Evolutionary conservation across 2,329 filamentous ascomycete genomes (phyloP).

Genomic region (Ophiostoma piceae): DNA sequence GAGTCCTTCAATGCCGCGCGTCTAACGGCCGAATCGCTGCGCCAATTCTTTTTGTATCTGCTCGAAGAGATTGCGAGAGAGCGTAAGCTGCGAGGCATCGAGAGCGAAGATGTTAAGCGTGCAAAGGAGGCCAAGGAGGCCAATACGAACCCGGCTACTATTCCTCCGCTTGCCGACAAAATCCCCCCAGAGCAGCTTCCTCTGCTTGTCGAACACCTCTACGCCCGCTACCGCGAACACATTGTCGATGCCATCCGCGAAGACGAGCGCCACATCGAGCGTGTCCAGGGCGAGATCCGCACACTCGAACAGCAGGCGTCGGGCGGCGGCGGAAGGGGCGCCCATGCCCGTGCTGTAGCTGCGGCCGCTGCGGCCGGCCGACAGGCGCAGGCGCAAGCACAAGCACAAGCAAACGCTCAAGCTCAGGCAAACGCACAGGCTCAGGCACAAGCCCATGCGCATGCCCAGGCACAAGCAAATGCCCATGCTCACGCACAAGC

Average conservation of each 20-base stretch:
- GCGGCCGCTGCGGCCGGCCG: conserved; percentile 13
- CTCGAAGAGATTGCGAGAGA: conserved; percentile 59
- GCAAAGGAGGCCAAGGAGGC: conserved; percentile 64
- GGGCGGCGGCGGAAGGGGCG: conserved; percentile 17
- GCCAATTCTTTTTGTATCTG: conserved; percentile 70
- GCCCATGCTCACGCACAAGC: not conserved
- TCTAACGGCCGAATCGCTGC: conserved; percentile 70
- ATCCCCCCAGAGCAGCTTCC: conserved; percentile 65
- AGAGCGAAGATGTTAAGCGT: conserved; percentile 42
- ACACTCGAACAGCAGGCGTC: conserved; percentile 52
- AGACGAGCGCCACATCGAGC: conserved; percentile 64
- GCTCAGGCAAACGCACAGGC: not conserved
- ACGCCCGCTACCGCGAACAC: conserved; percentile 66
- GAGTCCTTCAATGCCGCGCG: conserved; percentile 66
- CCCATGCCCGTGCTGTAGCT: conserved; percentile 16
- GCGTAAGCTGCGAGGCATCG: conserved; percentile 33
- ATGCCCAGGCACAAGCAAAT: not conserved
- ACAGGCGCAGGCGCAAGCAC: conserved; percentile 16
- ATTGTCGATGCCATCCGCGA: conserved; percentile 65
- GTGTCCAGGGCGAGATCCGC: conserved; percentile 61
- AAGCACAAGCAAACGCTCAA: not conserved
- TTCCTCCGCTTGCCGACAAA: conserved; percentile 49
- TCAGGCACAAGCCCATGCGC: not conserved
- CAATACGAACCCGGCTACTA: too few relatives aligned
- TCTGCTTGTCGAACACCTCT: conserved; percentile 65